Evolutionary conservation across 306 rosid species (phyloP), one percentile per base, ranked within the genome.

Genomic region (Hippophae rhamnoides): DNA sequence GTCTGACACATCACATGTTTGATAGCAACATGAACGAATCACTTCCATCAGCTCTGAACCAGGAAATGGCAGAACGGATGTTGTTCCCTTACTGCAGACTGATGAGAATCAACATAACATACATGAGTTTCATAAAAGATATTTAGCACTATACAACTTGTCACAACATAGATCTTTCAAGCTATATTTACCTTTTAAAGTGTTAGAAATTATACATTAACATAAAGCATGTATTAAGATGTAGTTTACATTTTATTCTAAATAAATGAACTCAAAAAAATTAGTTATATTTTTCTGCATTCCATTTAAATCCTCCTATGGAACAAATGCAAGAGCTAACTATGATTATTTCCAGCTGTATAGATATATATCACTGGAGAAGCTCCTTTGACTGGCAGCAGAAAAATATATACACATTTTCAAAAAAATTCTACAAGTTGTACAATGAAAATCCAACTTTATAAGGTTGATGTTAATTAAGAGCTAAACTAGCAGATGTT

Each of bases 1-100:
- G 74, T 92, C 99, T 10, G 96, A 92, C 13, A 84, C 73, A 60
- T 92, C 95, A 54, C 95, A 92, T 47, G 82, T 81, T 71, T 77
- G 88, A 74, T 77, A 69, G 55, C 67, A 81, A 62, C 74, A 74
- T 53, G 74, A 70, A 60, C 62, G 77, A 82, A 54, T 62, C 72
- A 67, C 66, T 52, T 23, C 72, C 80, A 69, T 83, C 87, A 73
- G 74, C 72, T 79, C 77, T 84, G 58, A 71, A 52, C 72, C 83
- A 78, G 38, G 70, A 70, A 72, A 83, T 69, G 69, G 73, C 75
- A 60, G 71, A 63, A 64, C 72, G 66, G 46, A 52, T 58, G 63
- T 72, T 71, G 62, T 75, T 76, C 69, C 83, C 83, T 84, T 72
- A 65, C 58, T 62, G 61, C 59, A 64, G 61, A 55, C 42, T 51